phyloP scores from a whole-genome alignment of 2,329 filamentous ascomycete genomes.

The Trichophyton equinum region DNA sequence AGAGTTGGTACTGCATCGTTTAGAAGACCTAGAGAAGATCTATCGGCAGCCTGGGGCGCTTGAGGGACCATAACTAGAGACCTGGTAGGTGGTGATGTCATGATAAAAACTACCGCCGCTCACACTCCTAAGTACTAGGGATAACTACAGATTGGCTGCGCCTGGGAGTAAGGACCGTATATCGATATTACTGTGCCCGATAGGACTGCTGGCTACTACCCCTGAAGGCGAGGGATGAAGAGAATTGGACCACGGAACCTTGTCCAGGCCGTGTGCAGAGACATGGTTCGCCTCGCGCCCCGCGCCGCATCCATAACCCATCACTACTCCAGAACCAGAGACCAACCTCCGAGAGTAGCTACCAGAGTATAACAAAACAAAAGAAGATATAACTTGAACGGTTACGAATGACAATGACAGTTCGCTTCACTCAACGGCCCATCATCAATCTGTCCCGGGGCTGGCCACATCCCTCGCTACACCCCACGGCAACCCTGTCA shows the following conservation, averaged over 20 bases:
- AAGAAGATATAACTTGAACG: neutral
- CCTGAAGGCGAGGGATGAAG: neutral
- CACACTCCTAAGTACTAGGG: neutral
- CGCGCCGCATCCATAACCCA: neutral
- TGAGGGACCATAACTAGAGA: too few relatives aligned
- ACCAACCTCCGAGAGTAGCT: neutral
- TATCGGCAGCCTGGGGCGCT: too few relatives aligned
- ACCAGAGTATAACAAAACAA: too few relatives aligned
- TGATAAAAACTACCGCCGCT: too few relatives aligned
- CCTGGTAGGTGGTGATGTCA: too few relatives aligned
- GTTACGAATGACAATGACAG: neutral
- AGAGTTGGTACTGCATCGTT: too few relatives aligned
- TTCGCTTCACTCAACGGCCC: slow-evolving; percentile 2
- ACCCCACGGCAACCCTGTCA: slow-evolving; percentile 53
- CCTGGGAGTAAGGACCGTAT: neutral
- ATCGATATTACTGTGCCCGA: neutral
- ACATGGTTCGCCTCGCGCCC: neutral
- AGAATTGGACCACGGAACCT: neutral
- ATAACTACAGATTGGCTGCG: neutral
- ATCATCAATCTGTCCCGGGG: slow-evolving; percentile 37
- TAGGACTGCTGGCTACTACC: neutral
- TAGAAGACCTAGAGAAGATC: too few relatives aligned
- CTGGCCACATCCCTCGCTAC: slow-evolving; percentile 43
- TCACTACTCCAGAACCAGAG: neutral
- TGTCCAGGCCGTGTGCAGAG: neutral